A percentile compares a stretch with the other conserved stretches of the same genome.
Evolutionary conservation across 1,284 basidiomycete genomes (phyloP).

Genomic region (Farysia itapuensis): DNA sequence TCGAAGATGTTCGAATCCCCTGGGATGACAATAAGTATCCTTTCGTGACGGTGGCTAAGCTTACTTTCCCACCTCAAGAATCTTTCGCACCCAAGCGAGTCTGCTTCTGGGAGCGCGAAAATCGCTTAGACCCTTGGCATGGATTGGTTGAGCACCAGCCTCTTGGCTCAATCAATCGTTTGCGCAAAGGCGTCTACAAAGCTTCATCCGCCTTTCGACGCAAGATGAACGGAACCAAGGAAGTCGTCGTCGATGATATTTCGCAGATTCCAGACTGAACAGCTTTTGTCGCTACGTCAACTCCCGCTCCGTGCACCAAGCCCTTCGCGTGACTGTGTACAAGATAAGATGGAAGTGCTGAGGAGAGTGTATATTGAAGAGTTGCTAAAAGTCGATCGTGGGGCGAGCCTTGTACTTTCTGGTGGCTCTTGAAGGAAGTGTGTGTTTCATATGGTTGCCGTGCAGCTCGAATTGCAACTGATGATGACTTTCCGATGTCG

Average conservation of each 20-base stretch:
- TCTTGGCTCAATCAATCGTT: slow-evolving; percentile 44
- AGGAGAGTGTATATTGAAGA: no score
- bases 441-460: slow-evolving; percentile 44
- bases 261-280: slow-evolving; percentile 26
- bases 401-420: slow-evolving; percentile 34
- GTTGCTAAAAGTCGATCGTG: slow-evolving; percentile 30
- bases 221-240: slow-evolving; percentile 16
- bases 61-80: slow-evolving; percentile 46
- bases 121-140: slow-evolving; percentile 47
- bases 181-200: slow-evolving; percentile 42
- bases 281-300: background rate
- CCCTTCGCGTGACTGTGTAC: no score
- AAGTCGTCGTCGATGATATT: slow-evolving; percentile 19
- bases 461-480: slow-evolving; percentile 30
- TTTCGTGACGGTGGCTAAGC: slow-evolving; percentile 37
- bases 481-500: background rate
- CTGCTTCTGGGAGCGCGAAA: slow-evolving; percentile 47
- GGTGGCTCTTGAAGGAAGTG: slow-evolving; percentile 29
- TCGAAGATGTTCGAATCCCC: slow-evolving; percentile 40
- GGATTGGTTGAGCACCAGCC: slow-evolving; percentile 41
- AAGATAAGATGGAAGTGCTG: no score
- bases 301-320: no score
- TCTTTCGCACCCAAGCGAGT: slow-evolving; percentile 33
- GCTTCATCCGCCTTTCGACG: slow-evolving; percentile 16
- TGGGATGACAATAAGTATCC: slow-evolving; percentile 51